Percentiles rank a stretch among this genome's conserved stretches.
phyloP scores from a whole-genome alignment of 345 rosid species.

The Hibiscus syriacus region DNA sequence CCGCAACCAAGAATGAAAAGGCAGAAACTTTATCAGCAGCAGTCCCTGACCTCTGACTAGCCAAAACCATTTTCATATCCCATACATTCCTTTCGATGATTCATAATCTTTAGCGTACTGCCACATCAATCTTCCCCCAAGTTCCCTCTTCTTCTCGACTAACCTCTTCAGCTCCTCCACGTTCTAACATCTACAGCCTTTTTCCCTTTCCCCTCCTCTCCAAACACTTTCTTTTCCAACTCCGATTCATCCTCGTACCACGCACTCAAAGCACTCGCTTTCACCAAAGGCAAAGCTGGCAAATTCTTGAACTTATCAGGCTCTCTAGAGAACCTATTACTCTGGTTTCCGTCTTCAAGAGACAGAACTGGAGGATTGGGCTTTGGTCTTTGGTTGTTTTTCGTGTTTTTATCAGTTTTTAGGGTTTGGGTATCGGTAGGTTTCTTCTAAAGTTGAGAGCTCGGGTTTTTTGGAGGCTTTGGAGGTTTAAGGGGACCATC shows the following conservation, averaged over 20 bases:
- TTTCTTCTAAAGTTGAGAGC: slow-evolving; percentile 5
- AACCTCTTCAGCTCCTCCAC: slow-evolving; percentile 45
- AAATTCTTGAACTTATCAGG: slow-evolving; percentile 45
- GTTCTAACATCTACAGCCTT: slow-evolving; percentile 26
- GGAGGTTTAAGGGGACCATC: slow-evolving; percentile 17
- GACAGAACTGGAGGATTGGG: slow-evolving; percentile 59
- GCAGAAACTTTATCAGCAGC: slow-evolving; percentile 91
- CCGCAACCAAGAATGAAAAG: slow-evolving; percentile 77
- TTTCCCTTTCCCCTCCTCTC: slow-evolving; percentile 25
- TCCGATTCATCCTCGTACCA: slow-evolving; percentile 77
- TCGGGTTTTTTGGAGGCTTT: not conserved
- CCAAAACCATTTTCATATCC: slow-evolving; percentile 80
- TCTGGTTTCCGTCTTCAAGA: slow-evolving; percentile 27
- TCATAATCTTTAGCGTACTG: slow-evolving; percentile 68
- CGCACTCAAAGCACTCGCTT: slow-evolving; percentile 50
- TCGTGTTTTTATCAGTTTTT: slow-evolving; percentile 6
- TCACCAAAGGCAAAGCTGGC: slow-evolving; percentile 67
- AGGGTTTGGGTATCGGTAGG: slow-evolving; percentile 12
- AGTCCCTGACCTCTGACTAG: slow-evolving; percentile 94
- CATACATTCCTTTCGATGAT: slow-evolving; percentile 53
- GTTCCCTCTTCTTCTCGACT: slow-evolving; percentile 58
- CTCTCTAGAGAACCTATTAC: not conserved
- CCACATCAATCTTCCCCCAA: slow-evolving; percentile 80
- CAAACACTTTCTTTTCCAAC: slow-evolving; percentile 66
- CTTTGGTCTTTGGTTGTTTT: slow-evolving; percentile 18